Percentiles rank a stretch among this genome's conserved stretches.
phyloP scores from a whole-genome alignment of 1,284 basidiomycete species.

The Dichomitus squalens region DNA sequence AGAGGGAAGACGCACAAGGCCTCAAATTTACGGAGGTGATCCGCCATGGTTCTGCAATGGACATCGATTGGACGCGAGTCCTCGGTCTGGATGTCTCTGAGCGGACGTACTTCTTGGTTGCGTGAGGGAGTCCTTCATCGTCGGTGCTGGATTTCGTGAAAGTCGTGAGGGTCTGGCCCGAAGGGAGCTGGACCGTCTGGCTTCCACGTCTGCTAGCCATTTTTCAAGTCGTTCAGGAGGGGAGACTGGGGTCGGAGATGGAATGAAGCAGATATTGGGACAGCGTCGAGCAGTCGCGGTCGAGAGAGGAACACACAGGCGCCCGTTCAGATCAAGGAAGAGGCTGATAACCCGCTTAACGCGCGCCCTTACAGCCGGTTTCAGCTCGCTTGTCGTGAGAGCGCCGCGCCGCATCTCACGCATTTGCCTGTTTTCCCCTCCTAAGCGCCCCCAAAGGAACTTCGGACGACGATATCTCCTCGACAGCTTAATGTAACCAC shows the following conservation, averaged over 20 bases:
- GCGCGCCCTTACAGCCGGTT: too few relatives aligned
- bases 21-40: constrained; percentile 89
- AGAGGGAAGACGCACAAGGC: constrained; percentile 54
- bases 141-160: constrained; percentile 75
- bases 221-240: constrained; percentile 7
- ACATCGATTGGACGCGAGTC: constrained; percentile 27
- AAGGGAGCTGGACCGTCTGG: constrained; percentile 70
- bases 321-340: not conserved
- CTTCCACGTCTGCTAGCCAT: constrained; percentile 70
- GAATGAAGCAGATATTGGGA: not conserved
- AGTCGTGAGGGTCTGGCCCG: constrained; percentile 75
- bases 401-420: too few relatives aligned
- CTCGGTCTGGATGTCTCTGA: constrained; percentile 12
- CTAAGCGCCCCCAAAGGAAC: too few relatives aligned
- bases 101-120: constrained; percentile 73
- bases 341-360: not conserved
- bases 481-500: too few relatives aligned
- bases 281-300: not conserved
- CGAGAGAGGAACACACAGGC: not conserved
- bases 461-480: too few relatives aligned
- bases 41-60: constrained; percentile 75
- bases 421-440: too few relatives aligned
- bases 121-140: constrained; percentile 83
- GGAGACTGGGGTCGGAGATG: not conserved
- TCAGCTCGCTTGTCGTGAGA: too few relatives aligned